These are phyloP conservation scores for Metschnikowia continentalis DNA, from an alignment of 805 yeast species.

Conservation along the genomic window DNA sequence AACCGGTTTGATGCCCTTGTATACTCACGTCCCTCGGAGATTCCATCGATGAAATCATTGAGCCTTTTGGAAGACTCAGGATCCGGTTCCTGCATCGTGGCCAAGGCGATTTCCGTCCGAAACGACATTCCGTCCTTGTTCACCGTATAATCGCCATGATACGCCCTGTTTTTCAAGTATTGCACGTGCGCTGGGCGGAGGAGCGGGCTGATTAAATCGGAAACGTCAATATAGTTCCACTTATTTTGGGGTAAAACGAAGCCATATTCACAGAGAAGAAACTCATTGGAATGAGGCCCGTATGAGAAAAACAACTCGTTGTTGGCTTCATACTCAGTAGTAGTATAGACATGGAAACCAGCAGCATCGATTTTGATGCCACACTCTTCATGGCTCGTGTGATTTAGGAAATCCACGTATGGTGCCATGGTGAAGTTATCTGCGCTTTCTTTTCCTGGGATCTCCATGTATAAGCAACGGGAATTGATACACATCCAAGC, in stretches of 20 bases:
- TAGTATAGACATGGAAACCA: conserved; percentile 51
- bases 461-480: conserved; percentile 77
- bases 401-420: conserved; percentile 83
- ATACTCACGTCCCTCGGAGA: conserved; percentile 43
- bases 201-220: conserved; percentile 39
- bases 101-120: conserved; percentile 72
- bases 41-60: conserved; percentile 42
- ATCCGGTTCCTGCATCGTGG: conserved; percentile 43
- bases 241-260: conserved; percentile 55
- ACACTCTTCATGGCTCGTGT: conserved; percentile 53
- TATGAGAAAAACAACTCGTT: conserved; percentile 72
- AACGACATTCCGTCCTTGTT: conserved; percentile 53
- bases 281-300: conserved; percentile 86
- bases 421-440: conserved; percentile 91
- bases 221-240: conserved; percentile 71
- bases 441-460: conserved; percentile 48
- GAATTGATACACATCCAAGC: conserved; percentile 89
- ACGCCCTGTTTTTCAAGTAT: conserved; percentile 50
- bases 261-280: conserved; percentile 82
- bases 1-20: conserved; percentile 26
- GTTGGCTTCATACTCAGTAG: conserved; percentile 23
- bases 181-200: conserved; percentile 32
- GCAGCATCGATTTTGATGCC: conserved; percentile 39
- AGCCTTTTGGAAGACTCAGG: conserved; percentile 30
- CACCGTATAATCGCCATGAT: conserved; percentile 73